Evolutionary conservation across 495 filamentous ascomycete species (phyloP).

Genomic region (Podospora anserina): DNA sequence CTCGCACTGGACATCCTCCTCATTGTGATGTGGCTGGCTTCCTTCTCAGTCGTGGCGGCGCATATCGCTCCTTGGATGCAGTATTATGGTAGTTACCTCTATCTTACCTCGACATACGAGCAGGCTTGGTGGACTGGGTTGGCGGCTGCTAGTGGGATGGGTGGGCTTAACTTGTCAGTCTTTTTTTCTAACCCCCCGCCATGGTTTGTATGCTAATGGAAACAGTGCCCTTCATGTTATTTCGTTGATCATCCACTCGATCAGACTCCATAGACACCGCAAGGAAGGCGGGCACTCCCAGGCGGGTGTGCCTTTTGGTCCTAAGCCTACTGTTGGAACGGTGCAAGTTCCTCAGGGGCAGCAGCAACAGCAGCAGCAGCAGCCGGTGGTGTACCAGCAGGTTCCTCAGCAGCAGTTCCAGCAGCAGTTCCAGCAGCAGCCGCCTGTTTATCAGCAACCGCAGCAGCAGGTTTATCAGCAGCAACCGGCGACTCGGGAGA

Average conservation of each 20-base stretch:
- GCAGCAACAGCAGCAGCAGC: not conserved
- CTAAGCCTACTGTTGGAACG: not conserved
- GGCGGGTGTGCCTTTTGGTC: conserved; percentile 20
- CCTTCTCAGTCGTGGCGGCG: conserved; percentile 41
- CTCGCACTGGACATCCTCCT: conserved; percentile 45
- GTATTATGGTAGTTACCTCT: conserved; percentile 21
- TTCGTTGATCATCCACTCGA: conserved; percentile 39
- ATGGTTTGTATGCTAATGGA: not conserved
- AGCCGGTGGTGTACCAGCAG: not conserved
- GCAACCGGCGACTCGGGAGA: not conserved
- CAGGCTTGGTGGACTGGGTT: conserved; percentile 21
- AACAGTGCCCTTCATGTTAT: conserved; percentile 39
- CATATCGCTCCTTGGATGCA: conserved; percentile 29
- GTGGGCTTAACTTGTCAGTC: conserved; percentile 46
- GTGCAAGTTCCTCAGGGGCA: not conserved
- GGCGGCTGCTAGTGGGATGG: conserved; percentile 27
- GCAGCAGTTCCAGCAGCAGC: conserved; percentile 16
- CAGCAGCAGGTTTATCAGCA: conserved; percentile 12
- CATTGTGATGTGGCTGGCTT: conserved; percentile 46
- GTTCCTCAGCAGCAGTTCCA: conserved; percentile 8
- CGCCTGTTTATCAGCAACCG: conserved; percentile 23
- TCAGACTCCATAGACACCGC: conserved; percentile 46
- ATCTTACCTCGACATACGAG: conserved; percentile 12
- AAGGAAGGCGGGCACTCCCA: conserved; percentile 39
- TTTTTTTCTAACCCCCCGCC: not conserved